Conservation (phyloP, 1,284 basidiomycete genomes). For the Cystobasidiaceae sp. region DNA sequence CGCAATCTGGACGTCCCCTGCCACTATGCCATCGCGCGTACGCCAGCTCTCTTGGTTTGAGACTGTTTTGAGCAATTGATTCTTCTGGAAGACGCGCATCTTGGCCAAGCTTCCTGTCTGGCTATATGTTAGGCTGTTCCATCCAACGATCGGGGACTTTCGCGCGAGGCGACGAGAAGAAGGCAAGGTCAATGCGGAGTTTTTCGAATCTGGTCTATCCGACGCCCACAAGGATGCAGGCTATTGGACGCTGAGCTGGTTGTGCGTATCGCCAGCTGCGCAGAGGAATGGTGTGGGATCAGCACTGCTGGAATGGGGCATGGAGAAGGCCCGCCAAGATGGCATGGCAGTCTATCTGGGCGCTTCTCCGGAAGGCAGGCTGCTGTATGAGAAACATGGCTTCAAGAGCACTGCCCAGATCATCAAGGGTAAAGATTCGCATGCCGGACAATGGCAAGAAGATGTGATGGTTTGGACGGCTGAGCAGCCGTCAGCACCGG, state of each 20-base stretch:
- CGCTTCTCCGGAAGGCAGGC: not conserved
- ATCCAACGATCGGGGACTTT: not conserved
- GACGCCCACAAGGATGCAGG: not conserved
- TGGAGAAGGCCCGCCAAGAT: not conserved
- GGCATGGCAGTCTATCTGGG: not conserved
- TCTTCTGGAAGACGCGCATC: not conserved
- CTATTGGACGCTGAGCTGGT: not conserved
- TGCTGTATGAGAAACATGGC: slow-evolving; percentile 1
- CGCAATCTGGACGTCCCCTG: not conserved
- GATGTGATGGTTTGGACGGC: not conserved
- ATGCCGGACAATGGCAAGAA: not conserved
- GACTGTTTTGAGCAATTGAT: not conserved
- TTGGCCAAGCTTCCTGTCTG: not conserved
- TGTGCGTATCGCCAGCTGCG: not conserved
- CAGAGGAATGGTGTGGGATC: slow-evolving; percentile 11
- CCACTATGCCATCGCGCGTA: not conserved
- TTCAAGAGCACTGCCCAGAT: not conserved
- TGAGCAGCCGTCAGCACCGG: too few relatives aligned
- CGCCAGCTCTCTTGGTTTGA: not conserved
- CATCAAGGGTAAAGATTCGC: not conserved
- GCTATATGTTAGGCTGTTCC: not conserved
- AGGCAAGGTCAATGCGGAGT: not conserved
- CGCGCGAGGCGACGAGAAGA: not conserved
- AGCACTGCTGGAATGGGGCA: not conserved
- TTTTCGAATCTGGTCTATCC: not conserved